Evolutionary conservation across 1,284 basidiomycete genomes (phyloP), one percentile per base, ranked within the genome.

Genomic region (Trichosporon sp.): DNA sequence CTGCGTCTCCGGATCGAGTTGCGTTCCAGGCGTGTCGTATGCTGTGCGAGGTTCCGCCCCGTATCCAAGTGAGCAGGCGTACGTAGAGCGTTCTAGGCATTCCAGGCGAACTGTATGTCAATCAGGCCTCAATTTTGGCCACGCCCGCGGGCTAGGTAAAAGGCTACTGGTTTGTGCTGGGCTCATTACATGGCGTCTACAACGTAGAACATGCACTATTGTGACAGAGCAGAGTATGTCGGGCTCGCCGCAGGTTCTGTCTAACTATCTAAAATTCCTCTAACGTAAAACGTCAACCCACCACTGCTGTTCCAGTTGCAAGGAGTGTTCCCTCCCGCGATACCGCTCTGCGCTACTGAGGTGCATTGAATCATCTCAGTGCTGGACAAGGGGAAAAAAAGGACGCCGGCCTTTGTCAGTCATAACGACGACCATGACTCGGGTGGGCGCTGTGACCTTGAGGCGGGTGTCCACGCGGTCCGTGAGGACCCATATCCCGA

Each of bases 131-230:
- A 11, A 21, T 3, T 1, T 19, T 11, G 21, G 51, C 19, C 21
- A 26, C 51, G 19, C 26, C 26, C 26, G 26, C 26, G 16, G 51
- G 51, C 5, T n/a, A 19, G 11, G 7, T 26, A 10, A 10, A 6
- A 21, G n/a, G 31, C 1, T 14, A 14, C 54, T 35, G 32, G 59
- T 35, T n/a, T 26, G 32, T 32, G 59, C 31, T 37, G 59, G 16
- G 59, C 59, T 14, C 7, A 63, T 16, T 63, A 37, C 59, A 63
- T 63, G 59, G 37, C 32, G 59, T 63, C 32, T n/a, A 63, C 59
- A 19, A 63, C 31, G 32, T 16, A 16, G 32, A 35, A n/a, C 4
- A 35, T 35, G 32, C n/a, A 14, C 32, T 63, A 37, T 12, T n/a
- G 32, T 6, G 31, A 63, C 59, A 37, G 59, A 10, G 14, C 32